phyloP scores from a whole-genome alignment of 306 rosid species.

The Cyclanthera cordifolia region DNA sequence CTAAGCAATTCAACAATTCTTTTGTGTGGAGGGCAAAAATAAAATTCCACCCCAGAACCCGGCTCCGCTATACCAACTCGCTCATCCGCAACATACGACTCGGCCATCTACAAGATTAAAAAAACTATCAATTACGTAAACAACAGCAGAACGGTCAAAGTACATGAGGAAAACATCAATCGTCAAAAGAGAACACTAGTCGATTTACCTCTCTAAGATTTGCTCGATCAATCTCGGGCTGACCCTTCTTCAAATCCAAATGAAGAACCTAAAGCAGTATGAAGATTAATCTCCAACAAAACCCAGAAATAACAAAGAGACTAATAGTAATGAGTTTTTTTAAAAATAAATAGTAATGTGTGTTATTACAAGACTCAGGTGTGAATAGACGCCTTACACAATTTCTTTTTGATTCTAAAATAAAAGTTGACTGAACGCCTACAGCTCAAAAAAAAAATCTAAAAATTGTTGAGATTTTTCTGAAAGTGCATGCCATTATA shows the following conservation, averaged over 20 bases:
- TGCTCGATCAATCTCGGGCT: conserved; percentile 32
- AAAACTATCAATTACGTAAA: neutral
- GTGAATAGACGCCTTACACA: neutral
- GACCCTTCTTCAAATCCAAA: conserved; percentile 41
- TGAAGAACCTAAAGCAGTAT: conserved; percentile 53
- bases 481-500: too few species aligned
- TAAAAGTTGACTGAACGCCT: neutral
- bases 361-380: neutral
- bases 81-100: conserved; percentile 63
- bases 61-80: conserved; percentile 95
- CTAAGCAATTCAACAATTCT: conserved; percentile 69
- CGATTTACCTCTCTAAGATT: conserved; percentile 20
- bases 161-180: neutral
- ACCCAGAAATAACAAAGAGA: neutral
- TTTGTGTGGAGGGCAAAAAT: conserved; percentile 81
- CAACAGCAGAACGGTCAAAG: neutral
- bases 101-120: conserved; percentile 45
- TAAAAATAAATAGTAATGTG: neutral
- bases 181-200: neutral
- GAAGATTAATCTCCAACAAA: neutral
- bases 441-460: too few species aligned
- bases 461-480: too few species aligned
- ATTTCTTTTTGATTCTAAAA: neutral
- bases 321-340: neutral
- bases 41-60: conserved; percentile 64